Evolutionary conservation across 2,329 filamentous ascomycete genomes (phyloP).

Genomic region (Fusarium sterilihyphosum): DNA sequence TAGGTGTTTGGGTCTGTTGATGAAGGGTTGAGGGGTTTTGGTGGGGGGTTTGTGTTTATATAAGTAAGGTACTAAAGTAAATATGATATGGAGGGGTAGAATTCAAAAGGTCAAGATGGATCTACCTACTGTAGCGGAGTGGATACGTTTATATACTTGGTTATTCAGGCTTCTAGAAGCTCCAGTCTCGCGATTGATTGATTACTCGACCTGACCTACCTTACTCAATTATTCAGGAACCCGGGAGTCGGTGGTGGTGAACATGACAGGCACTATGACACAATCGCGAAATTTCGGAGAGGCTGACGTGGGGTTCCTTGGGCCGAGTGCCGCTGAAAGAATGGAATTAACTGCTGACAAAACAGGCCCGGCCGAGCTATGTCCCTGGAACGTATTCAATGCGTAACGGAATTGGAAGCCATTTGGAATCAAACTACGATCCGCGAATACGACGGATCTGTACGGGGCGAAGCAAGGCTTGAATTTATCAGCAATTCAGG

Average conservation of each 20-base stretch:
- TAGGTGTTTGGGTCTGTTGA: neutral
- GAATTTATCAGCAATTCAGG: slow-evolving; percentile 29
- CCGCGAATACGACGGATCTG: slow-evolving; percentile 22
- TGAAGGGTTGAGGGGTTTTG: slow-evolving; percentile 31
- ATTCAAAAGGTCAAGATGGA: slow-evolving; percentile 1
- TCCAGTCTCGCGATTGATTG: neutral
- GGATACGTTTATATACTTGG: slow-evolving; percentile 20
- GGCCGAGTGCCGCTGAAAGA: slow-evolving; percentile 25
- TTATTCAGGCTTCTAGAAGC: slow-evolving; percentile 6
- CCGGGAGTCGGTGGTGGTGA: slow-evolving; percentile 33
- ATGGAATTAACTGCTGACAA: slow-evolving; percentile 31
- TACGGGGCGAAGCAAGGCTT: slow-evolving; percentile 12
- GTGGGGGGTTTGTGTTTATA: slow-evolving; percentile 18
- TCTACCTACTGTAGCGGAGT: slow-evolving; percentile 16
- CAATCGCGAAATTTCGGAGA: slow-evolving; percentile 30
- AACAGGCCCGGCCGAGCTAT: slow-evolving; percentile 10
- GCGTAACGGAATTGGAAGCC: neutral
- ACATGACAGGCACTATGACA: slow-evolving; percentile 37
- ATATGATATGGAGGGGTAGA: slow-evolving; percentile 8
- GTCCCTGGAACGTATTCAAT: neutral
- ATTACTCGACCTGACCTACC: slow-evolving; percentile 5
- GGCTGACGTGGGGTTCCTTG: slow-evolving; percentile 13
- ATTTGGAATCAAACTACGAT: slow-evolving; percentile 33
- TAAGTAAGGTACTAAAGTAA: neutral
- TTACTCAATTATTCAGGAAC: neutral